Conservation (phyloP, 2,329 filamentous ascomycete genomes). For the Pyrenochaeta sp. region DNA sequence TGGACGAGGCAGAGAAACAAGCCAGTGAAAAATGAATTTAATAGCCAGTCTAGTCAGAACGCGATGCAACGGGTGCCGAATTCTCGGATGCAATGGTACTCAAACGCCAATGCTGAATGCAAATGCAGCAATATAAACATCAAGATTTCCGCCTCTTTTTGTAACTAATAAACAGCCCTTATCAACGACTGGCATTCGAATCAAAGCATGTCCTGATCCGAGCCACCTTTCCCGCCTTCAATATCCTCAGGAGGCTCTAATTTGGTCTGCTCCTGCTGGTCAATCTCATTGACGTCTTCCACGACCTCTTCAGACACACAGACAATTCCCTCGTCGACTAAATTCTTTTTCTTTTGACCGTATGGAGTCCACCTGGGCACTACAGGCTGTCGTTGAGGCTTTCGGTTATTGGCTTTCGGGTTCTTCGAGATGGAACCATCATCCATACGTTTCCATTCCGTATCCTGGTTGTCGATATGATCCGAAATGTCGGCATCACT, state of each 20-base stretch:
- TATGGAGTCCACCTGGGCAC: slow-evolving; percentile 47
- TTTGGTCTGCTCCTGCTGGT: slow-evolving; percentile 21
- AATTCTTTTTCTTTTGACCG: slow-evolving; percentile 37
- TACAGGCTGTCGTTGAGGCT: slow-evolving; percentile 31
- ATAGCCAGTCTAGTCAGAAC: not conserved
- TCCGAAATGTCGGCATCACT: slow-evolving; percentile 50
- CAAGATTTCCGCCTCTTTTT: not conserved
- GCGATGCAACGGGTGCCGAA: slow-evolving; percentile 8
- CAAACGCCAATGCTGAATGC: slow-evolving; percentile 27
- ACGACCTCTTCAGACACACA: slow-evolving; percentile 34
- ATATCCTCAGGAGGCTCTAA: slow-evolving; percentile 12
- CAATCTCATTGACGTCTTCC: slow-evolving; percentile 17
- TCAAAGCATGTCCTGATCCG: slow-evolving; percentile 30
- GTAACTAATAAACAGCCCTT: too few relatives aligned
- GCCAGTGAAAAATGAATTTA: not conserved
- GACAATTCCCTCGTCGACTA: slow-evolving; percentile 20
- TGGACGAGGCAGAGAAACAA: slow-evolving; percentile 48
- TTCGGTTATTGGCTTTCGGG: slow-evolving; percentile 44
- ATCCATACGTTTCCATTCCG: slow-evolving; percentile 48
- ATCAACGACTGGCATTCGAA: not conserved
- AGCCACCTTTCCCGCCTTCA: slow-evolving; percentile 11
- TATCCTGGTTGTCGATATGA: slow-evolving; percentile 47
- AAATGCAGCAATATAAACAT: slow-evolving; percentile 8
- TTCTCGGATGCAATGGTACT: slow-evolving; percentile 19
- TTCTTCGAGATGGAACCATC: slow-evolving; percentile 50